A percentile compares a stretch with the other conserved stretches of the same genome.
phyloP scores from a whole-genome alignment of 2,329 filamentous ascomycete species.

The Beauveria sp. region DNA sequence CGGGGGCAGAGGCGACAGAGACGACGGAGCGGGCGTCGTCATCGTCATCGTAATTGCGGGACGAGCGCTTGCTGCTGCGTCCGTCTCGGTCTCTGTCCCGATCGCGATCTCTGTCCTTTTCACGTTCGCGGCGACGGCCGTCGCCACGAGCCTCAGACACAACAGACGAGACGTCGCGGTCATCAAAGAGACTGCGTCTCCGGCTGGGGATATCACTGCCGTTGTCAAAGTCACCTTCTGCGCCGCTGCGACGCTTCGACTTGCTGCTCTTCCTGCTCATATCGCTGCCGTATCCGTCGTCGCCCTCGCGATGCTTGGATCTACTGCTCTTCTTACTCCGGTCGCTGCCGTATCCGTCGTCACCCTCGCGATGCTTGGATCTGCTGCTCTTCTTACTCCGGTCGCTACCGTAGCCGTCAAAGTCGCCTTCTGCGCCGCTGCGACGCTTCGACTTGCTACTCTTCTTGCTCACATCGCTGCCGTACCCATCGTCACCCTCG shows the following conservation, averaged over 20 bases:
- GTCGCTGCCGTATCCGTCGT: slow-evolving; percentile 26
- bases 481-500: slow-evolving; percentile 27
- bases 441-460: slow-evolving; percentile 32
- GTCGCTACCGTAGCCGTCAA: slow-evolving; percentile 25
- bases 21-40: slow-evolving; percentile 39
- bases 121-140: slow-evolving; percentile 26
- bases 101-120: slow-evolving; percentile 15
- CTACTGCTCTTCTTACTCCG: slow-evolving; percentile 33
- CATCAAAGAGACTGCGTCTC: slow-evolving; percentile 31
- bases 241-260: slow-evolving; percentile 29
- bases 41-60: slow-evolving; percentile 32
- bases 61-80: slow-evolving; percentile 18
- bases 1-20: slow-evolving; percentile 33
- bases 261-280: slow-evolving; percentile 34
- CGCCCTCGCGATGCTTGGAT: slow-evolving; percentile 31
- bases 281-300: slow-evolving; percentile 24
- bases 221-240: slow-evolving; percentile 27
- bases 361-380: slow-evolving; percentile 31
- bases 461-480: slow-evolving; percentile 32
- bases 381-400: slow-evolving; percentile 26
- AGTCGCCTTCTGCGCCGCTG: slow-evolving; percentile 28
- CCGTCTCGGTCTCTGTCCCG: slow-evolving; percentile 5
- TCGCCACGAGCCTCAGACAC: slow-evolving; percentile 36
- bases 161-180: slow-evolving; percentile 42
- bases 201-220: slow-evolving; percentile 33